Conservation (phyloP, 345 rosid species). For the Pistacia vera region DNA sequence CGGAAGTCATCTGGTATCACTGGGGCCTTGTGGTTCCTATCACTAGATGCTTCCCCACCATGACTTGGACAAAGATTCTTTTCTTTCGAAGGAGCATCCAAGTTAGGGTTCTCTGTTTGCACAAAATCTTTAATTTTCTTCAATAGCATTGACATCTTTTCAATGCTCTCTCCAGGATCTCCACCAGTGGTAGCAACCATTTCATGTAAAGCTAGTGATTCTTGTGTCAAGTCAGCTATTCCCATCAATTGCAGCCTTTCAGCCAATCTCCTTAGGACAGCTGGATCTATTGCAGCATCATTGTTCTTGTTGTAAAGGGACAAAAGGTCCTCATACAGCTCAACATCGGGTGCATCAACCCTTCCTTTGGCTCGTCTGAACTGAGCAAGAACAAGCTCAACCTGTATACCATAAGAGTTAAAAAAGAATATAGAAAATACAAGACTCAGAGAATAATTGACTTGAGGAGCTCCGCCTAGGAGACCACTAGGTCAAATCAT, state of each 20-base stretch:
- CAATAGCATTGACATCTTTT: conserved; percentile 81
- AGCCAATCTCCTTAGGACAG: conserved; percentile 57
- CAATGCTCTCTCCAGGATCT: conserved; percentile 78
- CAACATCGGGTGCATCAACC: conserved; percentile 60
- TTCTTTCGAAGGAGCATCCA: conserved; percentile 46
- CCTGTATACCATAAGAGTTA: conserved; percentile 42
- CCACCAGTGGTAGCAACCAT: conserved; percentile 71
- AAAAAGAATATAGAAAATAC: conserved; percentile 5
- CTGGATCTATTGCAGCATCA: conserved; percentile 51
- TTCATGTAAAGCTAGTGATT: conserved; percentile 89
- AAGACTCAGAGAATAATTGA: conserved; percentile 1
- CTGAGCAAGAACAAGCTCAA: conserved; percentile 85
- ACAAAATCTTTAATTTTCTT: conserved; percentile 87
- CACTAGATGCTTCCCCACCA: conserved; percentile 60
- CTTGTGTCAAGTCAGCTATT: conserved; percentile 78
- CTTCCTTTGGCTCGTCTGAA: conserved; percentile 92
- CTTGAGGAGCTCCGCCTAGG: not conserved
- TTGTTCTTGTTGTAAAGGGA: conserved; percentile 56
- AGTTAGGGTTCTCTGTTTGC: conserved; percentile 67
- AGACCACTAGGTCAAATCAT: not conserved
- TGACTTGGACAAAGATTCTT: conserved; percentile 43
- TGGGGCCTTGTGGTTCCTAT: conserved; percentile 59
- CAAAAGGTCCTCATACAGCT: conserved; percentile 62
- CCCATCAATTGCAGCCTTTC: conserved; percentile 76
- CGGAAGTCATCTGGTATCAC: conserved; percentile 95